These are phyloP conservation scores for Aspergillus carlsbadensis DNA, from an alignment of 495 filamentous ascomycete species.

Conservation along the genomic window DNA sequence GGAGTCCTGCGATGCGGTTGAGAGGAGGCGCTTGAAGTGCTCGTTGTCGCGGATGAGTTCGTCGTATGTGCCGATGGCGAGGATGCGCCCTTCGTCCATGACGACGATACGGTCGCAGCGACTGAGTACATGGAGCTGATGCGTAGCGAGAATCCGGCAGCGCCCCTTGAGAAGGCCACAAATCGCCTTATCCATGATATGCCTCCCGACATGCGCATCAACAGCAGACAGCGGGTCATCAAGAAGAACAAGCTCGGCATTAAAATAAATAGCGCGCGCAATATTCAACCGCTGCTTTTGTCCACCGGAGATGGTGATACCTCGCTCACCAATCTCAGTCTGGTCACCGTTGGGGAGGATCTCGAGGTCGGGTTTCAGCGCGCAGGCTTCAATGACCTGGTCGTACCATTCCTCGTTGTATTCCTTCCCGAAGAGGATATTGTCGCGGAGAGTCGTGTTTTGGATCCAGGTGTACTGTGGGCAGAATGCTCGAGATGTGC, in stretches of 20 bases:
- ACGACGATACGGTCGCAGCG: slow-evolving; percentile 89
- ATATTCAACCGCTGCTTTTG: slow-evolving; percentile 72
- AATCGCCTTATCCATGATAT: slow-evolving; percentile 96
- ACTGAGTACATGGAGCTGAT: slow-evolving; percentile 88
- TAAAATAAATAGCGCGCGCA: slow-evolving; percentile 80
- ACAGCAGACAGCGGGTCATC: slow-evolving; percentile 83
- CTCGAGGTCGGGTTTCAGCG: slow-evolving; percentile 54
- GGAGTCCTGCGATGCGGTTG: slow-evolving; percentile 70
- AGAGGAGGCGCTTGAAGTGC: slow-evolving; percentile 78
- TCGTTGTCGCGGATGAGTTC: slow-evolving; percentile 76
- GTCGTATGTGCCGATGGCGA: slow-evolving; percentile 82
- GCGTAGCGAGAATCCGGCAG: slow-evolving; percentile 86
- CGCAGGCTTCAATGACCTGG: slow-evolving; percentile 57
- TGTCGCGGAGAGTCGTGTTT: slow-evolving; percentile 80
- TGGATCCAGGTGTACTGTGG: slow-evolving; percentile 98
- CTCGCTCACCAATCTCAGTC: slow-evolving; percentile 61
- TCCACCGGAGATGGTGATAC: slow-evolving; percentile 65
- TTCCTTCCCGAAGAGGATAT: slow-evolving; percentile 84
- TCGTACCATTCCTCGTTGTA: slow-evolving; percentile 54
- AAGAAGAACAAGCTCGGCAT: slow-evolving; percentile 78
- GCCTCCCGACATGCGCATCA: slow-evolving; percentile 84
- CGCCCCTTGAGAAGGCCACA: slow-evolving; percentile 86
- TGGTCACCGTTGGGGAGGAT: slow-evolving; percentile 56
- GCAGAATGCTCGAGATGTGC: slow-evolving; percentile 81
- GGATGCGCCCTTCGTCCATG: slow-evolving; percentile 82